Evolutionary conservation across 2,329 filamentous ascomycete genomes (phyloP).

Genomic region (Ascochyta clinopodiicola): DNA sequence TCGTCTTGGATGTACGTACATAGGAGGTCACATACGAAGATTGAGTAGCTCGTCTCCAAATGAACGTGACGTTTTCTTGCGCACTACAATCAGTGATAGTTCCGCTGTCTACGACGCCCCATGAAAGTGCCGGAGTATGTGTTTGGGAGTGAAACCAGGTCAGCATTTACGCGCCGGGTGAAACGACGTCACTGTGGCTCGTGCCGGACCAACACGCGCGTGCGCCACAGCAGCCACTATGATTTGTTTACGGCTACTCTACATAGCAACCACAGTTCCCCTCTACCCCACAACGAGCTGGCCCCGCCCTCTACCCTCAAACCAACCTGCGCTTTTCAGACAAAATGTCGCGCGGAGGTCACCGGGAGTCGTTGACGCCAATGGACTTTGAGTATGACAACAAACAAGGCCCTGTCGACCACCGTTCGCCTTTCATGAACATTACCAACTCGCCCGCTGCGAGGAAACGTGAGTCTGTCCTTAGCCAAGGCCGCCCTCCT

Average conservation of each 20-base stretch:
- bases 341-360: constrained; percentile 35
- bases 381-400: constrained; percentile 64
- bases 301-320: neutral
- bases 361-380: constrained; percentile 52
- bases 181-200: constrained; percentile 5
- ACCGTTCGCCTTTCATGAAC: constrained; percentile 56
- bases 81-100: no score
- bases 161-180: neutral
- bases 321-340: neutral
- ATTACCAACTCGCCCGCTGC: constrained; percentile 35
- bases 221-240: constrained; percentile 2
- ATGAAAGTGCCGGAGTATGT: no score
- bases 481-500: constrained; percentile 6
- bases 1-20: no score
- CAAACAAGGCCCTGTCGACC: constrained; percentile 53
- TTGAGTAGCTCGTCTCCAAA: no score
- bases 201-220: constrained; percentile 5
- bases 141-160: neutral
- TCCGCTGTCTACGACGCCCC: no score
- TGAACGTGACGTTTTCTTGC: no score
- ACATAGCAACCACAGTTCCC: constrained; percentile 14
- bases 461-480: constrained; percentile 49
- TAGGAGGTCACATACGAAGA: no score
- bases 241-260: constrained; percentile 14
- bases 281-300: constrained; percentile 13